phyloP scores from a whole-genome alignment of 2,329 filamentous ascomycete genomes.

The Trichophyton benhamiae region DNA sequence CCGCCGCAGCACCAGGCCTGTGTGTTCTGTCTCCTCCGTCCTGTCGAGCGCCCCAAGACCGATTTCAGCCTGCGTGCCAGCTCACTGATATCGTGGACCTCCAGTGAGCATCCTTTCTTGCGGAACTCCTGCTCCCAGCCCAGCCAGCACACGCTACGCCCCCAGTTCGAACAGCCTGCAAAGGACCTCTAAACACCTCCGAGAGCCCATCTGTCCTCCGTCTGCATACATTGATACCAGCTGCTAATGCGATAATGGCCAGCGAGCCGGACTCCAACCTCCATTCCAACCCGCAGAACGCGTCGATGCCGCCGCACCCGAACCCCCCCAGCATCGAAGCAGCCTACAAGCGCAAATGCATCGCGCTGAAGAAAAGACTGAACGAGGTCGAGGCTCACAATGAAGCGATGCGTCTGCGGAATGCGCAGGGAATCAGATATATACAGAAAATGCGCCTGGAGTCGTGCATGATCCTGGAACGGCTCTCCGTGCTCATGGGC shows the following conservation, averaged over 20 bases:
- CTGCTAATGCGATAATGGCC: not conserved
- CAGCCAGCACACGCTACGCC: not conserved
- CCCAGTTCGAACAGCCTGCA: not conserved
- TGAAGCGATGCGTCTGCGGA: slow-evolving; percentile 66
- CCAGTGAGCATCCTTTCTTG: too few relatives aligned
- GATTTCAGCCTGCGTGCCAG: too few relatives aligned
- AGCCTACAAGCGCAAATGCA: slow-evolving; percentile 92
- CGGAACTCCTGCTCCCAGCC: too few relatives aligned
- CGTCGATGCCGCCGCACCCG: slow-evolving; percentile 18
- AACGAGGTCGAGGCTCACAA: slow-evolving; percentile 88
- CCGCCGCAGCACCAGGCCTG: too few relatives aligned
- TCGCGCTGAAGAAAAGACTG: slow-evolving; percentile 81
- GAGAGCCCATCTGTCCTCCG: not conserved
- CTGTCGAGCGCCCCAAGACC: too few relatives aligned
- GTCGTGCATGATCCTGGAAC: slow-evolving; percentile 33
- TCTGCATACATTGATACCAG: not conserved
- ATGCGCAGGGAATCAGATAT: slow-evolving; percentile 67
- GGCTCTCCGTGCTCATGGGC: slow-evolving; percentile 29
- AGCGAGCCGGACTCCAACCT: not conserved
- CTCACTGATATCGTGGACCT: too few relatives aligned
- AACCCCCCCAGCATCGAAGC: slow-evolving; percentile 85
- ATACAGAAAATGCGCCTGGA: slow-evolving; percentile 79
- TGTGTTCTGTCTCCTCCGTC: too few relatives aligned
- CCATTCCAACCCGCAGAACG: slow-evolving; percentile 15
- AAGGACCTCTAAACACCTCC: not conserved